Conservation (phyloP, 805 yeast genomes). For the Sugiyamaella boreocaroliniensis region DNA sequence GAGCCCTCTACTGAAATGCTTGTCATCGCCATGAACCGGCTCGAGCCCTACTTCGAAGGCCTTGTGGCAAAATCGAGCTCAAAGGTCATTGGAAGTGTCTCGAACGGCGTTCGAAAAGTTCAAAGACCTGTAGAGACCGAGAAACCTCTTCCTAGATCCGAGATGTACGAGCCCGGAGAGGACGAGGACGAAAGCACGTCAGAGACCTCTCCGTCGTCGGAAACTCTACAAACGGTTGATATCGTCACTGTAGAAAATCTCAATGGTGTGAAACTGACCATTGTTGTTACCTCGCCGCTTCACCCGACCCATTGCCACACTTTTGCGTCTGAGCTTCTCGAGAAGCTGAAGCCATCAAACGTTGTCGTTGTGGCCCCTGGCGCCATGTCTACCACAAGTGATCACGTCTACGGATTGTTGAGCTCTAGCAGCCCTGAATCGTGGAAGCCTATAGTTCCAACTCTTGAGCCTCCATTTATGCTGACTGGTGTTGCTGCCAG, state of each 20-base stretch:
- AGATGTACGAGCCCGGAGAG: constrained; percentile 12
- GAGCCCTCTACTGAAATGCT: constrained; percentile 6
- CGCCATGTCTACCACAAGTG: constrained; percentile 12
- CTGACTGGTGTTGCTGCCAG: constrained; percentile 30
- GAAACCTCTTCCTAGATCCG: constrained; percentile 2
- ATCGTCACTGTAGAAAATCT: neutral
- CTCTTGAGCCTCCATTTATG: constrained; percentile 26
- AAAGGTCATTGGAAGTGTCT: neutral
- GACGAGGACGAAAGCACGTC: constrained; percentile 8
- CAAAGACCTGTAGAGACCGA: neutral
- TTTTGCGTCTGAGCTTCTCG: constrained; percentile 12
- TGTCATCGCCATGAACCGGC: constrained; percentile 17
- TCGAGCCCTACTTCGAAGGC: constrained; percentile 10
- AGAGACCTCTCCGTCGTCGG: neutral
- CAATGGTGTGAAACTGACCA: neutral
- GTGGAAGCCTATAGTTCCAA: constrained; percentile 7
- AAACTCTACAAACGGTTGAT: neutral
- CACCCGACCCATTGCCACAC: constrained; percentile 14
- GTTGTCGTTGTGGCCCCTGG: constrained; percentile 13
- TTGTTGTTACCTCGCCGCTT: constrained; percentile 12
- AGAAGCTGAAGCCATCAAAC: constrained; percentile 7
- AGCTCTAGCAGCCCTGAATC: neutral
- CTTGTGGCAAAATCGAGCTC: neutral
- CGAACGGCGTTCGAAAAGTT: neutral
- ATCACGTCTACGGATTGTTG: constrained; percentile 7